Conservation (phyloP, 495 filamentous ascomycete species). For the Lophium mytilinum region DNA sequence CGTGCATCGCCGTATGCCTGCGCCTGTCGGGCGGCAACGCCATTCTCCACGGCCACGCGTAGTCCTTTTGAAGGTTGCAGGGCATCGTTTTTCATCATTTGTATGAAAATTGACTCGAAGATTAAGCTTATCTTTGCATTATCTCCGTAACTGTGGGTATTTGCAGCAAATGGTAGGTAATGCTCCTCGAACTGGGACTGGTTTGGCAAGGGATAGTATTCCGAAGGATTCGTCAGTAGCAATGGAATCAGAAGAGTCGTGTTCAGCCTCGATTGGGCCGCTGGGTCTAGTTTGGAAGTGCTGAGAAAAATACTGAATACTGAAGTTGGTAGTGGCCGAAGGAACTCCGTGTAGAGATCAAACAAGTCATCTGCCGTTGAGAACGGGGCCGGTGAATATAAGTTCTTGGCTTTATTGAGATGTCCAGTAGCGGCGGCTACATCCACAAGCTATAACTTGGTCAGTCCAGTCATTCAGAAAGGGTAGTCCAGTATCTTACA, state of each 20-base stretch:
- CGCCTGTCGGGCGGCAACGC: conserved; percentile 53
- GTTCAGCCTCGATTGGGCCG: conserved; percentile 52
- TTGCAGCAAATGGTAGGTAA: conserved; percentile 67
- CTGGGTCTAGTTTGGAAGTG: conserved; percentile 37
- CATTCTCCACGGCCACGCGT: conserved; percentile 47
- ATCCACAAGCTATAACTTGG: no score
- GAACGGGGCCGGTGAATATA: conserved; percentile 27
- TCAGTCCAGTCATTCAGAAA: not conserved
- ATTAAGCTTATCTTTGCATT: conserved; percentile 76
- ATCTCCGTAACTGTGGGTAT: conserved; percentile 51
- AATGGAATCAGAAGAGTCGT: conserved; percentile 57
- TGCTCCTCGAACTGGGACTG: conserved; percentile 47
- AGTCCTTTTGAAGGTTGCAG: conserved; percentile 42
- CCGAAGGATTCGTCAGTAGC: conserved; percentile 49
- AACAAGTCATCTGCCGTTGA: conserved; percentile 52
- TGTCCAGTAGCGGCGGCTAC: no score
- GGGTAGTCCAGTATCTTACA: conserved; percentile 44
- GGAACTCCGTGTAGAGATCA: conserved; percentile 54
- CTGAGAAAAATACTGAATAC: conserved; percentile 67
- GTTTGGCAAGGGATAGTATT: conserved; percentile 36
- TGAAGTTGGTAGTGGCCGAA: conserved; percentile 58
- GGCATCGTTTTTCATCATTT: conserved; percentile 24
- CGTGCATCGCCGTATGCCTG: conserved; percentile 44
- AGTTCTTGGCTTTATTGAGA: no score
- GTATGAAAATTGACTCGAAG: conserved; percentile 57